Evolutionary conservation across 441 rosid species (phyloP).

Genomic region (Sinapis alba): DNA sequence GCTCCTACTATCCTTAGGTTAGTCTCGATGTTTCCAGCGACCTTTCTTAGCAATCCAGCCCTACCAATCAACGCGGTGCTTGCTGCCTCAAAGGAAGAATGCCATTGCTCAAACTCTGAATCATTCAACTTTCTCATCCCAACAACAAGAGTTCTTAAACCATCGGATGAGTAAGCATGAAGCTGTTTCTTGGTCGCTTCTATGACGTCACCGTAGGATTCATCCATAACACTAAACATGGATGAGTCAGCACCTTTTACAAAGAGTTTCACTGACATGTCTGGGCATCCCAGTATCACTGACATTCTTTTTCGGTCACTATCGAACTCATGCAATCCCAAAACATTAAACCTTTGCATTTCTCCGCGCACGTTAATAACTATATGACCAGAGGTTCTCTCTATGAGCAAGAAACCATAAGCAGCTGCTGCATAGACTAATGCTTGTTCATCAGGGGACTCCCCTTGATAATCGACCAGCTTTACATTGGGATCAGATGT

Average conservation of each 20-base stretch:
- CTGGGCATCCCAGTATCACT: slow-evolving; percentile 88
- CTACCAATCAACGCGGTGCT: slow-evolving; percentile 90
- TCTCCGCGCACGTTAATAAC: slow-evolving; percentile 86
- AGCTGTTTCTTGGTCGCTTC: slow-evolving; percentile 74
- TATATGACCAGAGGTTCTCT: slow-evolving; percentile 94
- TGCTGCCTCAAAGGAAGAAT: slow-evolving; percentile 76
- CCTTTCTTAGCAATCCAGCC: slow-evolving; percentile 81
- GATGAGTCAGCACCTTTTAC: slow-evolving; percentile 98
- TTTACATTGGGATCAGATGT: slow-evolving; percentile 69
- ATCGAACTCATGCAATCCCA: slow-evolving; percentile 98
- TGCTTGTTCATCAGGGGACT: slow-evolving; percentile 99
- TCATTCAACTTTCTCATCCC: slow-evolving; percentile 86
- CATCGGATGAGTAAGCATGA: slow-evolving; percentile 72
- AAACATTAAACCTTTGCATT: slow-evolving; percentile 87
- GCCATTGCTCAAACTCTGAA: slow-evolving; percentile 94
- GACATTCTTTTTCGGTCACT: slow-evolving; percentile 99
- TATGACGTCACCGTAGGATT: slow-evolving; percentile 49
- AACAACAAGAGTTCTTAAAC: slow-evolving; percentile 92
- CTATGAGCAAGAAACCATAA: slow-evolving; percentile 93
- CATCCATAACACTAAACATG: slow-evolving; percentile 77
- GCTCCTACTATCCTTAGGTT: slow-evolving; percentile 75
- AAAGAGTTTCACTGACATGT: slow-evolving; percentile 79
- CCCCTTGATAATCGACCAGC: slow-evolving; percentile 96
- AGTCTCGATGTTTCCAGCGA: slow-evolving; percentile 76
- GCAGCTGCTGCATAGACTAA: slow-evolving; percentile 97